Evolutionary conservation across 2,329 filamentous ascomycete genomes (phyloP), one percentile per base, ranked within the genome.

Genomic region (Macrophomina pseudophaseolina): DNA sequence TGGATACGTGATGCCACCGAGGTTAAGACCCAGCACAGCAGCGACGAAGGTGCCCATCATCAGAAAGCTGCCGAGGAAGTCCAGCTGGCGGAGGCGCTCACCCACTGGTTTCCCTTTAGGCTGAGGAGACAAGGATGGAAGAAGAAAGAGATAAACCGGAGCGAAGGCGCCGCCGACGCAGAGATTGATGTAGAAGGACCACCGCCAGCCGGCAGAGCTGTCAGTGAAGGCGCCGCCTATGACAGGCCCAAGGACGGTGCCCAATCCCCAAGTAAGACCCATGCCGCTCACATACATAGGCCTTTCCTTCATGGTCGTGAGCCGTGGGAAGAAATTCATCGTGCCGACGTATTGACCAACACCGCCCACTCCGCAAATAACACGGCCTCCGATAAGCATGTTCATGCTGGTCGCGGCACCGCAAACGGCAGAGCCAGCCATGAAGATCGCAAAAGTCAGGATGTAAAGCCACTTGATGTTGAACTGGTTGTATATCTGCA

Each of bases 321-420:
- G 79, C 60, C 85, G 78, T 16, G 82, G 80, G 3, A 80, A 74
- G 3, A 86, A 73, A 46, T 82, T 71, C 16, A 60, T 18, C n/a
- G 18, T 28, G 12, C 60, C 60, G 42, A 40, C 14, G 60, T 79
- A 78, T 68, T 83, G 78, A 0, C 83, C 84, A 1, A 80, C 82
- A 2, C 75, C 80, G 0, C 83, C 84, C 1, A 84, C 71, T 0
- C 87, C 87, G 65, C 88, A 85, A 1, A 89, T 73, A 0, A 80
- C 80, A 0, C 87, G 80, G n/a, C 85, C 85, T 67, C 78, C 80
- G n/a, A 90, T 86, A 2, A 90, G 76, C 71, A 82, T 81, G 0
- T 69, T 71, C 1, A 76, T 77, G 7, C 69, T 81, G 0, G 71
- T 77, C 0, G 87, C 82, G 0, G 80, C 81, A 0, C 85, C 87